Evolutionary conservation across 2,329 filamentous ascomycete species (phyloP), one percentile per base, ranked within the genome.

Genomic region (Cryphonectria radicalis): DNA sequence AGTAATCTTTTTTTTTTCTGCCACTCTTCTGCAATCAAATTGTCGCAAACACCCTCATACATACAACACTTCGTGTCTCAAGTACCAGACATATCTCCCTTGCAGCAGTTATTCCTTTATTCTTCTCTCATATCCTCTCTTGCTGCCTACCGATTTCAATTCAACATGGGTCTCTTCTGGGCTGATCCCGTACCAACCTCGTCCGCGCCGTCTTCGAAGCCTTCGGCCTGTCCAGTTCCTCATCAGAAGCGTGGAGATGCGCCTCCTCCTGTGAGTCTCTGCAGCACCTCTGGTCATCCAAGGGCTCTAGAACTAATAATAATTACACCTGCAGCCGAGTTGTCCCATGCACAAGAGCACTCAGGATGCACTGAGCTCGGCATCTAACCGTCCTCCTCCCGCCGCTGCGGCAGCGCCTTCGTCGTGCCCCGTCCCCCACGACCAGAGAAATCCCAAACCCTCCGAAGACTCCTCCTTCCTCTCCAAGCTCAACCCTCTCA

Each of bases 401-500:
- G 73, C 67, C 65, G 64, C 77, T 32, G 72, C 78, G 13, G 75
- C 78, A 14, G 75, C 81, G 5, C 75, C 81, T 0, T 82, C 84
- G 0, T 80, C 79, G 75, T 85, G 84, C 70, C 86, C 86, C 40
- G 82, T 87, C 17, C 82, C 84, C 22, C 84, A 87, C 75, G 81
- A 73, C 71, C 74, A 74, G 37, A 71, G 50, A 13, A 35, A 53
- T 37, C 10, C 71, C 73, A 10, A 71, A 72, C 22, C 71, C 62
- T 22, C 70, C 60, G 43, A 66, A 75, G 76, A 81, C 55, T 81
- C 82, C 72, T 87, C 86, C 1, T 46, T 86, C 28, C 79, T 90
- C 13, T 89, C 88, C 3, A 87, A 86, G 77, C 82, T 90, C 68
- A 90, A 90, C 77, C 88, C 88, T 6, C 87, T 99, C 68, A 99